Conservation (phyloP, 495 filamentous ascomycete genomes). For the Tuber borchii region DNA sequence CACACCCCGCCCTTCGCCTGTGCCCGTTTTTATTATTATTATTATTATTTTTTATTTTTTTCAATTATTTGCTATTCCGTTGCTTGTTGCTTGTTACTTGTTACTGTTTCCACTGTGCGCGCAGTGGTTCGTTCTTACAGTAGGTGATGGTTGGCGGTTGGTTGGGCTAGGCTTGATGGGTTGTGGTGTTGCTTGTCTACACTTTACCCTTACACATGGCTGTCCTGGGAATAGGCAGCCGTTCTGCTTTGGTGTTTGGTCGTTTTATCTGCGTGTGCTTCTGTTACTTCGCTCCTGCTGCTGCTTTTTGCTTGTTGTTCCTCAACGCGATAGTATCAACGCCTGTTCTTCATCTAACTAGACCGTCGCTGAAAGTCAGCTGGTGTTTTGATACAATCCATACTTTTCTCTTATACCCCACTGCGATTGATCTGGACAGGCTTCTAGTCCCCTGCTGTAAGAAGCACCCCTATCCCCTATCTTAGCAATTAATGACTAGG, state of each 20-base stretch:
- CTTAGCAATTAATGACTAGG: conserved; percentile 31
- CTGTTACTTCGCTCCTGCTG: conserved; percentile 22
- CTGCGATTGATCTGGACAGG: conserved; percentile 25
- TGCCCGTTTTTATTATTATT: conserved; percentile 32
- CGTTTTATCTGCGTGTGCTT: conserved; percentile 34
- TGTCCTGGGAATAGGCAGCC: conserved; percentile 34
- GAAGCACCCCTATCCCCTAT: conserved; percentile 33
- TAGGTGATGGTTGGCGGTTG: not conserved
- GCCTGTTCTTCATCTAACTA: conserved; percentile 22
- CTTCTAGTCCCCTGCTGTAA: conserved; percentile 33
- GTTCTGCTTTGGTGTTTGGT: conserved; percentile 37
- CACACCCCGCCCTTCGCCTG: conserved; percentile 34
- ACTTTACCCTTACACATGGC: conserved; percentile 38
- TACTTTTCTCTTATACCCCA: conserved; percentile 23
- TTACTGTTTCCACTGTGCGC: conserved; percentile 6
- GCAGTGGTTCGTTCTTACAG: not conserved
- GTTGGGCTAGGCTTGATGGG: not conserved
- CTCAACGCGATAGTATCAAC: conserved; percentile 29
- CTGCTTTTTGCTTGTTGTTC: conserved; percentile 8
- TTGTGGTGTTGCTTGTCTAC: conserved; percentile 10
- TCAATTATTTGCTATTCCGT: conserved; percentile 9
- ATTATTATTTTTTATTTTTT: conserved; percentile 31
- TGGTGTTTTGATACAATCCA: conserved; percentile 17
- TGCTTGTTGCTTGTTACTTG: conserved; percentile 23
- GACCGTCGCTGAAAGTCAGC: conserved; percentile 29